Percentiles rank a stretch among this genome's conserved stretches.
Conservation (phyloP, 2,329 filamentous ascomycete genomes). For the Aspergillus versicolor region DNA sequence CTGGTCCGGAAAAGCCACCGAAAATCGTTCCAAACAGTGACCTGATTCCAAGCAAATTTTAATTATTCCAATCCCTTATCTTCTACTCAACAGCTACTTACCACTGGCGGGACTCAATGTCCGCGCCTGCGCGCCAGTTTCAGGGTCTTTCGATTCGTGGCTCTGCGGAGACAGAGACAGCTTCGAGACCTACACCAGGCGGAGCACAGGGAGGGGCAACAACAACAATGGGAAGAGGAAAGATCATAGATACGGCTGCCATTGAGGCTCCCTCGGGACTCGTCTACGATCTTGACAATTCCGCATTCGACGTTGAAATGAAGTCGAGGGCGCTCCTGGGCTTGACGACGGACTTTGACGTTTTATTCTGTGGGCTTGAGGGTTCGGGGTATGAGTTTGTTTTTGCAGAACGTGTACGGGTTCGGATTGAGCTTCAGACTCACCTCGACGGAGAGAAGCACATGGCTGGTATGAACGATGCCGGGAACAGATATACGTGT, state of each 20-base stretch:
- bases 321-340: constrained; percentile 35
- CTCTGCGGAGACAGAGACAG: constrained; percentile 31
- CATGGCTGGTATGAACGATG: neutral
- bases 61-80: neutral
- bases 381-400: constrained; percentile 38
- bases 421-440: constrained; percentile 27
- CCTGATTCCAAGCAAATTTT: neutral
- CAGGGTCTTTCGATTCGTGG: constrained; percentile 39
- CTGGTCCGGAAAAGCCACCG: neutral
- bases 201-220: constrained; percentile 18
- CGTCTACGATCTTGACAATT: constrained; percentile 33
- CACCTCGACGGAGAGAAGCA: neutral
- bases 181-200: constrained; percentile 24
- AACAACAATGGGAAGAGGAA: constrained; percentile 9
- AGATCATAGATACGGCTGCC: constrained; percentile 18
- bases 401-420: constrained; percentile 34
- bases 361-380: constrained; percentile 31
- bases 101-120: constrained; percentile 30
- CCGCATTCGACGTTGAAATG: constrained; percentile 27
- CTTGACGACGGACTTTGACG: constrained; percentile 33
- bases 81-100: neutral
- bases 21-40: neutral
- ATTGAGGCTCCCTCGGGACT: constrained; percentile 34
- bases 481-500: constrained; percentile 27
- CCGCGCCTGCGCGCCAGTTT: constrained; percentile 40